A percentile compares a stretch with the other conserved stretches of the same genome.
These are phyloP conservation scores for Pigoraptor vietnamica DNA, from an alignment of 78 protist species.

Conservation along the genomic window DNA sequence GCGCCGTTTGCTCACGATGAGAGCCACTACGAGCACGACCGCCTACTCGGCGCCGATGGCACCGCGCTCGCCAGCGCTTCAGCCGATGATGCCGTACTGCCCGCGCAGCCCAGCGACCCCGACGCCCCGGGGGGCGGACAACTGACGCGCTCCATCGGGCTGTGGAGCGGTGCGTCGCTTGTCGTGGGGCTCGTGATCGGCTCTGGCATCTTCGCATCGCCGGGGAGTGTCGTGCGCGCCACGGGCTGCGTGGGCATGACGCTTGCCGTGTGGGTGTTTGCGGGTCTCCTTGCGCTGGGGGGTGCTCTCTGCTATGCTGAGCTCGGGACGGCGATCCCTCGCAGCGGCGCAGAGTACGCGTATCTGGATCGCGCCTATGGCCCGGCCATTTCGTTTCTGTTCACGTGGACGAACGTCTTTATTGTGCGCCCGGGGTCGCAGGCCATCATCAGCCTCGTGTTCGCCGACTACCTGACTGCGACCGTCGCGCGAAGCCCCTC, in stretches of 20 bases:
- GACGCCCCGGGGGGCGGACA: too few relatives aligned
- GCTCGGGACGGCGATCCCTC: slow-evolving; percentile 19
- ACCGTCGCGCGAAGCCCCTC: too few relatives aligned
- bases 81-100: too few relatives aligned
- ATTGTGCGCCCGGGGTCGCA: slow-evolving; percentile 4
- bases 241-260: slow-evolving; percentile 3
- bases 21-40: too few relatives aligned
- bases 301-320: slow-evolving; percentile 33
- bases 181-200: slow-evolving; percentile 36
- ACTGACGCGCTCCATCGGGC: too few relatives aligned
- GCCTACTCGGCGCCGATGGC: too few relatives aligned
- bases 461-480: slow-evolving; percentile 8
- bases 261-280: slow-evolving; percentile 9
- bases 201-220: slow-evolving; percentile 24
- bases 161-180: slow-evolving; percentile 1
- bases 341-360: slow-evolving; percentile 23
- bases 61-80: too few relatives aligned
- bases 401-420: slow-evolving; percentile 6
- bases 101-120: too few relatives aligned
- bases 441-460: slow-evolving; percentile 9
- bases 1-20: too few relatives aligned
- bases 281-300: slow-evolving; percentile 21
- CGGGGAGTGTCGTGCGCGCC: not conserved
- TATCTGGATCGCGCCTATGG: slow-evolving; percentile 7
- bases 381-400: slow-evolving; percentile 4